phyloP scores from a whole-genome alignment of 352 stramenopile genomes.

The Globisporangium splendens region DNA sequence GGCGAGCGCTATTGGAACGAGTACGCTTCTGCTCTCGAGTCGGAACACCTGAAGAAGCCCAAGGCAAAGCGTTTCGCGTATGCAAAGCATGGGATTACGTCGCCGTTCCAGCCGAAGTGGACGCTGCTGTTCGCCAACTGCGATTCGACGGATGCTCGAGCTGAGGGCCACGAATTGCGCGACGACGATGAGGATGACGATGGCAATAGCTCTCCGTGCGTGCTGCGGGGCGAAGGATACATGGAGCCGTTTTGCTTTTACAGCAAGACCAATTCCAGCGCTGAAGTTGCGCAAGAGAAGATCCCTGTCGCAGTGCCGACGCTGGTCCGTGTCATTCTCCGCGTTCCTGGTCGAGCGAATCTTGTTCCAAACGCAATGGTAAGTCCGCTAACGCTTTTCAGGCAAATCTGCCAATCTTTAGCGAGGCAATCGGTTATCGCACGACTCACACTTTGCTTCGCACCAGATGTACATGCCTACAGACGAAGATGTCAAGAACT shows the following conservation, averaged over 20 bases:
- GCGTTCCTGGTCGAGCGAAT: constrained; percentile 50
- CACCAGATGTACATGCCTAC: constrained; percentile 33
- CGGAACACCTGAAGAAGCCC: constrained; percentile 41
- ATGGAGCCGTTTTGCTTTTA: constrained; percentile 76
- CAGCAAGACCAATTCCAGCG: neutral
- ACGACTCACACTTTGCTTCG: constrained; percentile 1
- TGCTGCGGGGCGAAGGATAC: constrained; percentile 58
- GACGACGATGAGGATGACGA: constrained; percentile 14
- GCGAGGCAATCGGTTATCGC: neutral
- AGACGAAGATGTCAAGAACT: constrained; percentile 20
- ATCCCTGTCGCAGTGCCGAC: constrained; percentile 64
- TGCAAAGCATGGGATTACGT: constrained; percentile 51
- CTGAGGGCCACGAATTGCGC: neutral
- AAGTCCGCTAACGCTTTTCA: constrained; percentile 9
- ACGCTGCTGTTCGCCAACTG: constrained; percentile 30
- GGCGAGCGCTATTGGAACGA: constrained; percentile 56
- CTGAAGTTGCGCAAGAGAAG: constrained; percentile 4
- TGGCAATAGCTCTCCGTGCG: constrained; percentile 22
- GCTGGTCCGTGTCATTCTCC: constrained; percentile 57
- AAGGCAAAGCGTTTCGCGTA: constrained; percentile 70
- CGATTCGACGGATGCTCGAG: neutral
- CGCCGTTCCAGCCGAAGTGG: constrained; percentile 66
- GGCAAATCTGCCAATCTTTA: neutral
- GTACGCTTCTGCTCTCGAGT: constrained; percentile 16
- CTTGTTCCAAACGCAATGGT: constrained; percentile 66